Evolutionary conservation across 2,329 filamentous ascomycete species (phyloP).

Genomic region (Aspergillus clavatus): DNA sequence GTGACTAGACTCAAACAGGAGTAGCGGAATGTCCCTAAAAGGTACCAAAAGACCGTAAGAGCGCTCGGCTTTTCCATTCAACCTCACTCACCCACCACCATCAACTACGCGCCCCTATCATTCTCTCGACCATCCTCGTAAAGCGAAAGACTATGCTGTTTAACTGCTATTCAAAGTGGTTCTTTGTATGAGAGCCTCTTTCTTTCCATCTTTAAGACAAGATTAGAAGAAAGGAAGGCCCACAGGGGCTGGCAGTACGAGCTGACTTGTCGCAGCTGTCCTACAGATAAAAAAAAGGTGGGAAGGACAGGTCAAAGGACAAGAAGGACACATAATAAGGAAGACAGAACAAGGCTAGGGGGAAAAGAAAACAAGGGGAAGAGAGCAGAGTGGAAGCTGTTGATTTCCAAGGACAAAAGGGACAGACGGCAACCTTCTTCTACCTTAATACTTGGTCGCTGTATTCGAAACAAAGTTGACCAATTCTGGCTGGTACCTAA

Average conservation of each 20-base stretch:
- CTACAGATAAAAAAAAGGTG: slow-evolving; percentile 3
- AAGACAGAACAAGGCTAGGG: slow-evolving; percentile 6
- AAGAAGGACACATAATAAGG: neutral
- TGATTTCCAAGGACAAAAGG: neutral
- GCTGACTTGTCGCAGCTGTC: slow-evolving; percentile 8
- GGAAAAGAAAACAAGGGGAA: slow-evolving; percentile 4
- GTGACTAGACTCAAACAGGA: slow-evolving; percentile 11
- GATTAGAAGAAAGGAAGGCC: slow-evolving; percentile 18
- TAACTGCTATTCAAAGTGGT: slow-evolving; percentile 27
- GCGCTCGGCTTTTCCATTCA: slow-evolving; percentile 14
- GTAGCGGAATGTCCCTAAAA: slow-evolving; percentile 4
- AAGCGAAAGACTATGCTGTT: slow-evolving; percentile 38
- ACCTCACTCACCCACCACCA: slow-evolving; percentile 21
- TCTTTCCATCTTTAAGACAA: slow-evolving; percentile 27
- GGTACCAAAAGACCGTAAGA: slow-evolving; percentile 1
- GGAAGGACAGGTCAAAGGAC: neutral
- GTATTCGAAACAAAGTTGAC: slow-evolving; percentile 20
- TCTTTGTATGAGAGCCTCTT: slow-evolving; percentile 33
- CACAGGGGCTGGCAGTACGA: slow-evolving; percentile 16
- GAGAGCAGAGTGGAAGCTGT: slow-evolving; percentile 4
- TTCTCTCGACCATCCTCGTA: slow-evolving; percentile 29
- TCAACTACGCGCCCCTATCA: slow-evolving; percentile 10
- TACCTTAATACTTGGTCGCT: slow-evolving; percentile 16
- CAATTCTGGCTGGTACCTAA: slow-evolving; percentile 11
- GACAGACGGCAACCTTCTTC: neutral